phyloP scores from a whole-genome alignment of 179 eudicot species.

The Heliamphora ciliata region DNA sequence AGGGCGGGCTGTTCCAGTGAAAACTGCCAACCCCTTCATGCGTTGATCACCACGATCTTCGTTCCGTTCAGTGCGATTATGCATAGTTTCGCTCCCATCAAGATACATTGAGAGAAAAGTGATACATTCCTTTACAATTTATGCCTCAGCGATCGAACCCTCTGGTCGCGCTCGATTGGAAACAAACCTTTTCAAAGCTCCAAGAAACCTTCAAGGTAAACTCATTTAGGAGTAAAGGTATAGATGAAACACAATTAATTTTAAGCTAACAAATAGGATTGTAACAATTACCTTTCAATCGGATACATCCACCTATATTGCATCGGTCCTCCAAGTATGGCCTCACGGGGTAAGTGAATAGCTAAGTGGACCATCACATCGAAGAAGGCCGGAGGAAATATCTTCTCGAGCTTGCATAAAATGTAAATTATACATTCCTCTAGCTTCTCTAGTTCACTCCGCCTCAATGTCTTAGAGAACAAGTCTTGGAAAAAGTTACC shows the following conservation, averaged over 20 bases:
- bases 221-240: not conserved
- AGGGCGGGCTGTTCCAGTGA: not conserved
- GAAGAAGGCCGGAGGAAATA: not conserved
- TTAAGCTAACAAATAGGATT: not conserved
- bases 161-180: not conserved
- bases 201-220: not conserved
- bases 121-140: not conserved
- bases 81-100: not conserved
- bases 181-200: not conserved
- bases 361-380: not conserved
- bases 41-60: not conserved
- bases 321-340: not conserved
- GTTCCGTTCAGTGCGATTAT: not conserved
- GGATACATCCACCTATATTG: not conserved
- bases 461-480: not conserved
- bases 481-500: not conserved
- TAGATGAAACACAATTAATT: not conserved
- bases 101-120: not conserved
- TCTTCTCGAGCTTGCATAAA: not conserved
- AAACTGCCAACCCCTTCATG: not conserved
- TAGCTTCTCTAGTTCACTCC: not conserved
- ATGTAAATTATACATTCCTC: not conserved
- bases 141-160: not conserved
- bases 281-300: not conserved
- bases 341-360: not conserved